Evolutionary conservation across 2,329 filamentous ascomycete genomes (phyloP).

Genomic region (Xylaria arbuscula): DNA sequence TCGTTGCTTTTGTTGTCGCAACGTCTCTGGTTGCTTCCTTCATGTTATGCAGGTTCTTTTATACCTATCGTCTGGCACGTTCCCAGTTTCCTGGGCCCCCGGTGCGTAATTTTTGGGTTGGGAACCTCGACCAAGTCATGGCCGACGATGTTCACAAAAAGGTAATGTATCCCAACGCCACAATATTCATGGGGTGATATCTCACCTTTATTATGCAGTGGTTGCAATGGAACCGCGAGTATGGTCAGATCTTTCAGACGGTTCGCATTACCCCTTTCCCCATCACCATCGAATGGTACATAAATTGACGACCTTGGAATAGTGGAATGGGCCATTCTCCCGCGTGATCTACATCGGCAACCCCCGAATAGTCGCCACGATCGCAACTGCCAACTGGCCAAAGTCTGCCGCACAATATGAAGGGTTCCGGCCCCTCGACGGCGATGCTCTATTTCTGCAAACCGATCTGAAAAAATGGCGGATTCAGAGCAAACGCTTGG

Average conservation of each 20-base stretch:
- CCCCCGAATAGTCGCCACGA: constrained; percentile 27
- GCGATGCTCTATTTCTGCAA: constrained; percentile 33
- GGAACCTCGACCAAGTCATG: constrained; percentile 36
- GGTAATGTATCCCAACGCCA: constrained; percentile 6
- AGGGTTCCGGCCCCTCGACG: constrained; percentile 32
- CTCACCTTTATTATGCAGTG: constrained; percentile 11
- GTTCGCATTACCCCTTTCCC: constrained; percentile 19
- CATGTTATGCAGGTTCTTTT: constrained; percentile 20
- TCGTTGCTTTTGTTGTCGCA: no score
- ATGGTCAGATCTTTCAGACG: constrained; percentile 34
- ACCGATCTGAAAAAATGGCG: constrained; percentile 31
- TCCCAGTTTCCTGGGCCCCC: constrained; percentile 35
- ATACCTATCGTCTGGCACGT: constrained; percentile 31
- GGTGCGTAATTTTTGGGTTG: constrained; percentile 26
- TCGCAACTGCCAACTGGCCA: constrained; percentile 34
- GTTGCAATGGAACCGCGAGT: constrained; percentile 36
- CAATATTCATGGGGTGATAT: background rate
- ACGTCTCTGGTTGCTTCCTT: constrained; percentile 23
- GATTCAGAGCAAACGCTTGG: constrained; percentile 35
- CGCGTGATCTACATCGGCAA: constrained; percentile 36
- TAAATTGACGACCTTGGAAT: background rate
- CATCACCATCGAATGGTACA: no score
- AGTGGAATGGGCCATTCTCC: constrained; percentile 37
- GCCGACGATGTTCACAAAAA: constrained; percentile 33
- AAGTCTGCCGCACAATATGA: constrained; percentile 34